Evolutionary conservation across 2,329 filamentous ascomycete species (phyloP).

Genomic region (Epichloe festucae): DNA sequence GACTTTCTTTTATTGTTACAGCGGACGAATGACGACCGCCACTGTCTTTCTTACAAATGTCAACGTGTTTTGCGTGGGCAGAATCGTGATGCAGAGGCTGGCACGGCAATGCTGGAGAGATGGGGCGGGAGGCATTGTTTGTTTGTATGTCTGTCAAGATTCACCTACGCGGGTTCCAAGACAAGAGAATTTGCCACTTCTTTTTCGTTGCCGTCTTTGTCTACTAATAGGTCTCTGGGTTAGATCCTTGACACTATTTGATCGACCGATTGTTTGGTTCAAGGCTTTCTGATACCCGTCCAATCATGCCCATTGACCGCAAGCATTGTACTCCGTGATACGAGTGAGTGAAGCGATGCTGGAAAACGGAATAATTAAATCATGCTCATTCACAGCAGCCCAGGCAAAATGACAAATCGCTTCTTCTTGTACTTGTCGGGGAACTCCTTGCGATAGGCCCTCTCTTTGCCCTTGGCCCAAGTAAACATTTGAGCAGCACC

Average conservation of each 20-base stretch:
- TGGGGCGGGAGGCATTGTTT: background rate
- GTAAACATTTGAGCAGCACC: conserved; percentile 67
- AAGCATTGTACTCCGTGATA: no score
- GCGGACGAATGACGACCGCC: background rate
- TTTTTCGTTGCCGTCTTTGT: background rate
- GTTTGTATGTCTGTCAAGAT: background rate
- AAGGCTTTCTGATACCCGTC: no score
- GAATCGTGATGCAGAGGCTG: background rate
- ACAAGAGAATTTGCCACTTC: background rate
- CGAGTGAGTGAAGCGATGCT: no score
- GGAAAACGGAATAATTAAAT: no score
- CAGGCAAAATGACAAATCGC: conserved; percentile 70
- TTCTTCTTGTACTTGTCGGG: conserved; percentile 93
- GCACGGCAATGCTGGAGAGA: background rate
- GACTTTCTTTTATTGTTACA: background rate
- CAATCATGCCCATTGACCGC: no score
- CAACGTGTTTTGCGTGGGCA: background rate
- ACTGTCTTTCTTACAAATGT: background rate
- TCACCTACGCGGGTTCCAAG: background rate
- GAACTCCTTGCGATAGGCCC: conserved; percentile 78
- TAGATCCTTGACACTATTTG: no score
- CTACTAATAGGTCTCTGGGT: no score
- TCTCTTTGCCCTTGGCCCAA: conserved; percentile 91
- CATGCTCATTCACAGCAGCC: conserved; percentile 44
- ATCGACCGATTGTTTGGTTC: no score